Percentiles rank a stretch among this genome's conserved stretches.
phyloP scores from a whole-genome alignment of 2,329 filamentous ascomycete species.

The Hymenoscyphus fraxineus region DNA sequence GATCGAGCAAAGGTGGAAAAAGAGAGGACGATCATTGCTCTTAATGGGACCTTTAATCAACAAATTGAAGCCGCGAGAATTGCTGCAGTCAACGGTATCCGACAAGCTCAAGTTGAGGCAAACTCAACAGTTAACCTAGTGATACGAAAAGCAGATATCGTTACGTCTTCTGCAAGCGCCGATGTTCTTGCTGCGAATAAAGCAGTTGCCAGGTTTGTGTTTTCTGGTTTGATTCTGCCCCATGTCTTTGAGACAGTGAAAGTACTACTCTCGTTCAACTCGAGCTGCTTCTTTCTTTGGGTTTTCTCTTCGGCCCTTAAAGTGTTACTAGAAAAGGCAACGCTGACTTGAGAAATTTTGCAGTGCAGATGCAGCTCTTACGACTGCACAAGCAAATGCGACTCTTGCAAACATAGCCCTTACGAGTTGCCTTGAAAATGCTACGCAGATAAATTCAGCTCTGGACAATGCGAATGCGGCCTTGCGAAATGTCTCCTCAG shows the following conservation, averaged over 20 bases:
- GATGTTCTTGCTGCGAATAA: slow-evolving; percentile 16
- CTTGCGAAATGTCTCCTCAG: slow-evolving; percentile 5
- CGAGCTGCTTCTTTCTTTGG: no score
- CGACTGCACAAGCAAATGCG: no score
- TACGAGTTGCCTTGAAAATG: slow-evolving; percentile 12
- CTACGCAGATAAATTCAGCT: not conserved
- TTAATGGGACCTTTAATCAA: slow-evolving; percentile 24
- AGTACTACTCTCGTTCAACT: no score
- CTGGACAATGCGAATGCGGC: not conserved
- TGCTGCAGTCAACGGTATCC: slow-evolving; percentile 18
- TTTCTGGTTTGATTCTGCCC: no score
- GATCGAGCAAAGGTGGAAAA: slow-evolving; percentile 23
- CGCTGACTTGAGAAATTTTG: no score
- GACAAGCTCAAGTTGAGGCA: slow-evolving; percentile 17
- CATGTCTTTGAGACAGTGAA: no score
- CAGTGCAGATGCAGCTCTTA: no score
- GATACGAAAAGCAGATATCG: slow-evolving; percentile 14
- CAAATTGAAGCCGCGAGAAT: slow-evolving; percentile 19
- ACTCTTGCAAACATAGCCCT: slow-evolving; percentile 12
- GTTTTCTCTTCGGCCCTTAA: no score
- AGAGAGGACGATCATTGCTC: slow-evolving; percentile 21
- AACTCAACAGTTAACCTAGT: slow-evolving; percentile 13
- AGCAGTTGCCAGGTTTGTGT: slow-evolving; percentile 6
- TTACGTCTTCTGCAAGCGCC: slow-evolving; percentile 18
- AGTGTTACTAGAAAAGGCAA: no score